A percentile compares a stretch with the other conserved stretches of the same genome.
Conservation (phyloP, 192 early-diverging fungal species). For the Backusella australiensis region DNA sequence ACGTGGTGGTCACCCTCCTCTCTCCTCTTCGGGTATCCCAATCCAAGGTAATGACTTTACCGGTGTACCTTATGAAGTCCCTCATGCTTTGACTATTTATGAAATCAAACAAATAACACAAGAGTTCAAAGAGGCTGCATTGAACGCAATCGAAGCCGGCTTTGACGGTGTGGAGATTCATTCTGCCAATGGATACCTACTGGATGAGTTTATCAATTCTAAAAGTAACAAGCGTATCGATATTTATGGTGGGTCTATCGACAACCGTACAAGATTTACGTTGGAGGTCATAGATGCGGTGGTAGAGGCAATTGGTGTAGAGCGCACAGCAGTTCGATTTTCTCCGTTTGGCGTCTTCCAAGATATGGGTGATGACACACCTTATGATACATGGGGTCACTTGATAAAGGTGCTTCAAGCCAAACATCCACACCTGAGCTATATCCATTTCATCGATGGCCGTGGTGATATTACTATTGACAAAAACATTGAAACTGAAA, state of each 20-base stretch:
- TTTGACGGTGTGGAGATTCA: conserved; percentile 92
- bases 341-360: conserved; percentile 26
- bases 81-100: conserved; percentile 6
- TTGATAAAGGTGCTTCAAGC: conserved; percentile 15
- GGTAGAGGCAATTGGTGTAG: conserved; percentile 19
- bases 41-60: not conserved
- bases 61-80: conserved; percentile 9
- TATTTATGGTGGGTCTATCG: conserved; percentile 23
- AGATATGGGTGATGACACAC: conserved; percentile 31
- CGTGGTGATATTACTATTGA: conserved; percentile 36
- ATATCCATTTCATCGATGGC: conserved; percentile 31
- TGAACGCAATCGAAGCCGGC: conserved; percentile 71
- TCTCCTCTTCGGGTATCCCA: conserved; percentile 24
- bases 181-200: conserved; percentile 87
- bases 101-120: conserved; percentile 12
- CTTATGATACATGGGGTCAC: conserved; percentile 27
- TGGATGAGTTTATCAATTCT: conserved; percentile 76
- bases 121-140: conserved; percentile 44
- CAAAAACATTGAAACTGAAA: too few relatives aligned
- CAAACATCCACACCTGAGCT: conserved; percentile 27
- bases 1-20: not conserved
- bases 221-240: conserved; percentile 75
- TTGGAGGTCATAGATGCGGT: conserved; percentile 30
- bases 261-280: conserved; percentile 27
- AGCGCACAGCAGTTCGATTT: conserved; percentile 30